Base-by-base conservation (phyloP, 768 basidiomycete genomes). In the Suillus brevipes region DNA sequence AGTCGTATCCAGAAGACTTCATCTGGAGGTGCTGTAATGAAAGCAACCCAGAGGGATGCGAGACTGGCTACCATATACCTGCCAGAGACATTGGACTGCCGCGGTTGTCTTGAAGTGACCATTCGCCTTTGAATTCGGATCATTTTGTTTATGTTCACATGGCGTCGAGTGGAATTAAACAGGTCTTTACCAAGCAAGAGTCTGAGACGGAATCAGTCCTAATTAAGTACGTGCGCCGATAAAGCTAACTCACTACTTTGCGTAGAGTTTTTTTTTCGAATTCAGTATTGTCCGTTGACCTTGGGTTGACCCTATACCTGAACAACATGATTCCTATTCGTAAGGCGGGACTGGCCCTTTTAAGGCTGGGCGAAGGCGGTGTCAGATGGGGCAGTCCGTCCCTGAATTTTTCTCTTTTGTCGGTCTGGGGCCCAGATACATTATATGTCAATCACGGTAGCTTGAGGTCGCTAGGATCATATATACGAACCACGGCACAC, bases 21-120 rank as follows among this genome's bases (percentile, higher is more conserved):
- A 71, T 60, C 4, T 87, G 85, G 85, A 78, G 73, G 3, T 87
- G 85, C 66, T 86, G 86, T 66, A 76, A 81, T n/a, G 67, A 70
- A 52, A 58, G 57, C 23, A 40, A 58, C 25, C 57, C 57, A 28
- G 57, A 40, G 16, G 57, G 57, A 20, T 58, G 57, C 16, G 57
- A 40, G 57, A 40, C 37, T 38, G 57, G 57, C 1, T 58, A 58
- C 37, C 57, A 58, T 40, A 58, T 58, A 58, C 57, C 57, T 58
- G 57, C 57, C 23, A 37, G 57, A 25, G 18, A 18, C 16, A 58
- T 58, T 25, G 57, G 57, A 25, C 23, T 58, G 23, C 57, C 37
- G 16, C 57, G 57, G 10, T 58, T 58, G 16, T 58, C 56, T 58
- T 58, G 14, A 57, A 58, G 25, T 16, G 16, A 40, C 18, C 5